These are phyloP conservation scores for Mortierella claussenii DNA, from an alignment of 192 early-diverging fungal species.

Conservation along the genomic window DNA sequence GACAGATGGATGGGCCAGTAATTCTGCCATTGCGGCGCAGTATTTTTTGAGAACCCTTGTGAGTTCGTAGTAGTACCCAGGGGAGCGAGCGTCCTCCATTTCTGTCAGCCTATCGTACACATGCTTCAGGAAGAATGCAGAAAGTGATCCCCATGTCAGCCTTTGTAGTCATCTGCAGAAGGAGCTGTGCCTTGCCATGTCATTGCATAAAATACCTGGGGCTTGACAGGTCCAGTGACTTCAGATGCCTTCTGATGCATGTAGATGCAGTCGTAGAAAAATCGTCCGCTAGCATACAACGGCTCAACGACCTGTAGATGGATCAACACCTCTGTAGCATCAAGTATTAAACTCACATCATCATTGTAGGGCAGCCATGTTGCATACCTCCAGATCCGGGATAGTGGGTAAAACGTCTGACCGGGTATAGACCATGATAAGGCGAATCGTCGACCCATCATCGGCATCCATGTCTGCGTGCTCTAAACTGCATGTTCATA, in stretches of 20 bases:
- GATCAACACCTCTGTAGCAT: too few relatives aligned
- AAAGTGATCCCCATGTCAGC: too few relatives aligned
- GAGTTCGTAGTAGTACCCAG: constrained; percentile 47
- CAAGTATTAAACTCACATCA: too few relatives aligned
- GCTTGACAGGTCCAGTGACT: constrained; percentile 25
- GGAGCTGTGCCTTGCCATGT: too few relatives aligned
- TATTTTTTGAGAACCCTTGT: constrained; percentile 29
- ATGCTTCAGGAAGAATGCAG: constrained; percentile 12
- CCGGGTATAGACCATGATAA: constrained; percentile 44
- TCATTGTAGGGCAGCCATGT: too few relatives aligned
- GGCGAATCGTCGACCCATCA: constrained; percentile 16
- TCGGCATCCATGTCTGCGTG: constrained; percentile 18
- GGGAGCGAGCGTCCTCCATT: constrained; percentile 22
- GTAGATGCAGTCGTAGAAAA: constrained; percentile 44
- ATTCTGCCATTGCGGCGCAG: constrained; percentile 36
- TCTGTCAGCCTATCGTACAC: constrained; percentile 53
- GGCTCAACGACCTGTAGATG: too few relatives aligned
- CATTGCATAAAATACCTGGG: constrained; percentile 32
- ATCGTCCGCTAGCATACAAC: constrained; percentile 8
- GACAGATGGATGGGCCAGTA: constrained; percentile 25
- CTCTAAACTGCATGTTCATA: constrained; percentile 22
- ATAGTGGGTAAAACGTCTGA: constrained; percentile 35
- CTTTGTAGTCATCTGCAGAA: too few relatives aligned
- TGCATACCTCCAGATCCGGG: constrained; percentile 34
- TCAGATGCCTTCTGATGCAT: constrained; percentile 39